Evolutionary conservation across 768 basidiomycete species (phyloP).

Genomic region (Hericium alpestre): DNA sequence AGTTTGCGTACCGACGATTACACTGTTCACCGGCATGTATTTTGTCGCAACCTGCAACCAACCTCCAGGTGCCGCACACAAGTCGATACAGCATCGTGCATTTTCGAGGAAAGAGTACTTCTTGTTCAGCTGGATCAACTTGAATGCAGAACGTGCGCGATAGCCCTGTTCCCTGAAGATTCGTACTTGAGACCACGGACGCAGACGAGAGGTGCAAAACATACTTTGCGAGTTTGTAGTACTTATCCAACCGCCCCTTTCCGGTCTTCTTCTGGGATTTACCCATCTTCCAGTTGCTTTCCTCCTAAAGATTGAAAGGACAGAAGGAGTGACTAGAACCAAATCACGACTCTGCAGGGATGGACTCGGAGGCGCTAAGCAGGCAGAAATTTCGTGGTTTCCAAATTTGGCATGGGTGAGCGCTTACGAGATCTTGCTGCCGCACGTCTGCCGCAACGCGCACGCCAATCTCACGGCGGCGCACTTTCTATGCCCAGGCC

Average conservation of each 20-base stretch:
- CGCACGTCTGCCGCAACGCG: too few relatives aligned
- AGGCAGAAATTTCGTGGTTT: too few relatives aligned
- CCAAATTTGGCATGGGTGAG: too few relatives aligned
- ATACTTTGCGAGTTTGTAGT: constrained; percentile 91
- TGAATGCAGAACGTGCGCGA: constrained; percentile 98
- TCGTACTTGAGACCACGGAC: constrained; percentile 1
- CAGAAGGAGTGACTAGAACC: too few relatives aligned
- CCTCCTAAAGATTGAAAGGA: too few relatives aligned
- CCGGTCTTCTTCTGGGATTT: constrained; percentile 87
- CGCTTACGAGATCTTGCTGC: too few relatives aligned
- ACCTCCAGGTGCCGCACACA: constrained; percentile 97
- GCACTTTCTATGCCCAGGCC: too few relatives aligned
- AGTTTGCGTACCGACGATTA: constrained; percentile 68
- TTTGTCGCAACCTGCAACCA: constrained; percentile 99
- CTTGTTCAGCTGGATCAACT: constrained; percentile 96
- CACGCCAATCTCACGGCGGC: too few relatives aligned
- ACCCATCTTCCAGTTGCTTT: constrained; percentile 17
- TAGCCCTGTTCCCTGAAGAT: constrained; percentile 88
- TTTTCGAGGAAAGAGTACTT: constrained; percentile 89
- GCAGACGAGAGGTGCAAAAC: constrained; percentile 2
- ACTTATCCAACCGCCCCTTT: constrained; percentile 92
- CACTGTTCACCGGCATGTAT: constrained; percentile 87
- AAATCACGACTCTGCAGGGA: too few relatives aligned
- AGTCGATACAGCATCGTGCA: constrained; percentile 89
- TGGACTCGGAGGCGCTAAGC: too few relatives aligned